Evolutionary conservation across 768 basidiomycete genomes (phyloP), one percentile per base, ranked within the genome.

Genomic region (Phaeotremella fagi): DNA sequence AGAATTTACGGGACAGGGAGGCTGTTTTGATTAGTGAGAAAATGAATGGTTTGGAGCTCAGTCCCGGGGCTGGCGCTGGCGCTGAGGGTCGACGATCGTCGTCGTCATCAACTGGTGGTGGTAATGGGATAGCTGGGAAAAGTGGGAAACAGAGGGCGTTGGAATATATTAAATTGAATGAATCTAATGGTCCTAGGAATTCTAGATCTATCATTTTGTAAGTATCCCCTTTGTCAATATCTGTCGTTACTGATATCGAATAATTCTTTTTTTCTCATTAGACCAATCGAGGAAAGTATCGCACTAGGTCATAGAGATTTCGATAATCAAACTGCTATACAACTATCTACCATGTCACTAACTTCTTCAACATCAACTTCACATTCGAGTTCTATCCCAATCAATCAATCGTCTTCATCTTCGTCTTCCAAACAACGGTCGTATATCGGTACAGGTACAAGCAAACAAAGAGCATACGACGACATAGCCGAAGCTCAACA

Each of bases 401-500:
- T 25, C 48, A 48, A 20, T 47, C 35, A 9, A 43, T 41, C 5
- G 46, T 44, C 42, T 44, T 42, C 26, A 25, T 46, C 16, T 14
- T 3, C 50, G 50, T 5, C 46, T 33, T 11, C 29, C 24, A 4
- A 28, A 28, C n/a, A 7, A 6, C 36, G 50, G 2, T 24, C 48
- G 20, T 52, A 6, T 5, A n/a, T n/a, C n/a, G n/a, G n/a, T n/a
- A n/a, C n/a, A n/a, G n/a, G n/a, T n/a, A n/a, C n/a, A n/a, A n/a
- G n/a, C n/a, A n/a, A n/a, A n/a, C 15, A 11, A 48, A 2, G 31
- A 22, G 29, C 5, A 4, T 3, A 42, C 20, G 68, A 70, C 37
- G 68, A 70, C 26, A 66, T 59, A 43, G 49, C 59, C 5, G 48
- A 65, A 20, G 68, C 68, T 6, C 45, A 61, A 41, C 45, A 50